Evolutionary conservation across 2,329 filamentous ascomycete genomes (phyloP), one percentile per base, ranked within the genome.

Genomic region (Mariannaea elegans): DNA sequence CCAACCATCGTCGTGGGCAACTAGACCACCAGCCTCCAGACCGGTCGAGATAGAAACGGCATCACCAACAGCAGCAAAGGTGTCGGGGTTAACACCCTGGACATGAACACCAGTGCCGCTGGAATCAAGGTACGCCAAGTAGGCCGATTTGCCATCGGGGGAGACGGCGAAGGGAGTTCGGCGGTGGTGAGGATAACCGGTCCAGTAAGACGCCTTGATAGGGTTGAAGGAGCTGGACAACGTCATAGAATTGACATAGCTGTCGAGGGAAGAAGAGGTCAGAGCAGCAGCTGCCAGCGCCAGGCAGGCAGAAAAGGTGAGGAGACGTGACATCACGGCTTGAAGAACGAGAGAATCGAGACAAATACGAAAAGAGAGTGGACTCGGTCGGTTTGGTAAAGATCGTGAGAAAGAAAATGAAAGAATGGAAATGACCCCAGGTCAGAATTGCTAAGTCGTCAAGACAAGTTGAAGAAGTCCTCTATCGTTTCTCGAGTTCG

Each of bases 1-100:
- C 14, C 89, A 89, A 3, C 86, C 86, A 70, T 89, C 85, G 71
- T 88, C 83, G 67, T 88, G 86, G 14, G 85, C 86, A 41, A 88
- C 82, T 1, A 89, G 79, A 44, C 86, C 86, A 52, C 84, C 84
- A 4, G 83, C 84, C 73, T 88, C 86, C 66, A 85, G 83, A 36
- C 79, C 85, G 13, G 80, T 79, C n/a, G 78, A 67, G 36, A 88
- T 74, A 1, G 82, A 84, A 3, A 87, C 77, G 0, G 80, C 72
- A 23, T 77, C 77, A 7, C 85, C 86, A 9, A 82, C 81, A 13
- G 83, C 80, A 14, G 77, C 76, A 65, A 88, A 87, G 7, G 83
- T 84, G 3, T 74, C 71, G 2, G 84, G 81, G 64, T 87, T 77
- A 18, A 89, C 76, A 41, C 83, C 77, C 71, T 87, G 85, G 16